Base-by-base conservation (phyloP, 768 basidiomycete genomes). In the Cantharellus cinnabarinus region DNA sequence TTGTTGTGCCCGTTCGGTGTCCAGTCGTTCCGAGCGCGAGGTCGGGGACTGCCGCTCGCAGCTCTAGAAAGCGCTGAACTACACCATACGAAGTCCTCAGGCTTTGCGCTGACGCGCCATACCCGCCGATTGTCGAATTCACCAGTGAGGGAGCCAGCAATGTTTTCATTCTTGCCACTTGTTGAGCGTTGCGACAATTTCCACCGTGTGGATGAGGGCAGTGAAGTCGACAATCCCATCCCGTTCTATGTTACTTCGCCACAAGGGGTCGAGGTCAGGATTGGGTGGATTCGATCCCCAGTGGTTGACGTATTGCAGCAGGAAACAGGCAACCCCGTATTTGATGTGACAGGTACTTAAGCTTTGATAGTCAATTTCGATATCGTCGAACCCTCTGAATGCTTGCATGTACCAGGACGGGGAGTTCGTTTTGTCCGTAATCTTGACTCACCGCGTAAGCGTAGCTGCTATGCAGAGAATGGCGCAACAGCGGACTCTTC, bases 151-250 rank as follows among this genome's bases (percentile, higher is more conserved):
- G 20, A 29, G 20, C 20, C 20, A 29, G 20, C 20, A 29, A 29
- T 29, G 20, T 29, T 20, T 5, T 56, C 59, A 15, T 50, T 82
- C 64, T 74, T 89, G 35, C 76, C 82, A 34, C 66, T 90, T 60
- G 70, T 90, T 61, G 71, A 80, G 56, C 66, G 70, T 48, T 88
- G 85, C 74, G 79, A 90, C 69, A 91, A 90, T 68, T 79, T 79
- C 58, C 74, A 71, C 42, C 20, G 20, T 29, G 20, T 29, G 20
- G 20, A 29, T 29, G 63, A 67, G 61, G 64, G n/a, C 68, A 61
- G 74, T 65, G 69, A 63, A 59, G 66, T 0, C 64, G 66, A 67
- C 60, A 68, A 15, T 58, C 71, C 86, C 38, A 70, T 79, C 7
- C 78, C 82, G 3, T 75, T 82, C 64, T 73, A 75, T 56, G 74